Evolutionary conservation across 164 flowering plant genomes (phyloP), one percentile per base, ranked within the genome.

Genomic region (Brasenia schreberi): DNA sequence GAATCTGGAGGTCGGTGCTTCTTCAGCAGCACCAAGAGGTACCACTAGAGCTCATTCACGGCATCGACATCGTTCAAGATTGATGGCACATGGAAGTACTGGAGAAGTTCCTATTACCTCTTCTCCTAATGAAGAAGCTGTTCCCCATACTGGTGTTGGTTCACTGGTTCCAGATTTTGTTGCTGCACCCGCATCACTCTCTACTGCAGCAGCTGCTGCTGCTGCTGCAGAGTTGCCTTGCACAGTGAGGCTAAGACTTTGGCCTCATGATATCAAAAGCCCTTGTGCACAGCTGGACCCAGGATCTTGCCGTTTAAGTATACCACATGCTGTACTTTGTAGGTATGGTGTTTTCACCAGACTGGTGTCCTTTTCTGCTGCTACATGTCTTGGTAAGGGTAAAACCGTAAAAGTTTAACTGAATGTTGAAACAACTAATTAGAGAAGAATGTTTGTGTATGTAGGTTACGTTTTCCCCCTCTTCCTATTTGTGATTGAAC

Each of bases 241-340:
- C 77, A 92, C 97, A 45, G 99, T 95, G 73, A 92, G 85, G 82
- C 82, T 95, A 16, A 81, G 91, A 76, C 75, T 95, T 68, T 95
- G 99, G 99, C 75, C 86, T 18, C 88, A 90, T 81, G 89, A 92
- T 71, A 75, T 87, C 59, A 86, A 87, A 74, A 77, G 85, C 74
- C 96, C 97, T 9, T 87, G 96, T 81, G 82, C 81, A 9, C 76
- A 66, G 5, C 97, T 95, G 67, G 84, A 79, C 76, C 68, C 81
- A 42, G 92, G 85, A 7, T 82, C 68, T 71, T 89, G 97, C 64
- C 83, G 91, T 18, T 75, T 95, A 69, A 82, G 78, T 19, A 84
- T 95, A 70, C 92, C 97, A 18, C 99, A 95, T 83, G 99, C 97
- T 27, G 99, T 95, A 42, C 99, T 95, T 74, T 95, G 99, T 67